These are phyloP conservation scores for Ophiostoma sp. DNA, from an alignment of 2,329 filamentous ascomycete genomes.

Conservation along the genomic window DNA sequence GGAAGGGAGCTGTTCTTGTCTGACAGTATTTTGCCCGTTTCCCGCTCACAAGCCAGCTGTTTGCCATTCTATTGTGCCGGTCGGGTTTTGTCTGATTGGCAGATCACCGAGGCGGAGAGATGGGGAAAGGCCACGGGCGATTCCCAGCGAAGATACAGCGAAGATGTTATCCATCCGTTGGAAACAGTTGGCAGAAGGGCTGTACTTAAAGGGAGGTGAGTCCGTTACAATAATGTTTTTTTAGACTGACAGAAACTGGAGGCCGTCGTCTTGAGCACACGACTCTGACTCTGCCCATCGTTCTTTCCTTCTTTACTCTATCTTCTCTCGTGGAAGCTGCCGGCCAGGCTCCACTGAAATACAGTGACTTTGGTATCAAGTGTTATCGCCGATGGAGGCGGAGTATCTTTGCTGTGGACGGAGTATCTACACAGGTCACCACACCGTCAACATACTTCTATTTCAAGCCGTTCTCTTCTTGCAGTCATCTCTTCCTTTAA, in stretches of 20 bases:
- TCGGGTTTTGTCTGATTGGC: background rate
- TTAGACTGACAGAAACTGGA: background rate
- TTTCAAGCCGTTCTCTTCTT: background rate
- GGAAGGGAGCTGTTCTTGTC: background rate
- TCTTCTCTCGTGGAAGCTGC: background rate
- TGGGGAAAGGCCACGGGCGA: background rate
- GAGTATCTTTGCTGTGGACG: slow-evolving; percentile 14
- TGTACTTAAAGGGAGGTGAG: background rate
- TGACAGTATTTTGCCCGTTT: slow-evolving; percentile 9
- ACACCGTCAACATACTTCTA: background rate
- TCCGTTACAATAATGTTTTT: background rate
- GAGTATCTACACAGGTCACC: slow-evolving; percentile 11
- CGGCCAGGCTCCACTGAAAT: background rate
- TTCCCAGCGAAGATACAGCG: slow-evolving; percentile 9
- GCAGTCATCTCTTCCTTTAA: background rate
- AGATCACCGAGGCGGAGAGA: background rate
- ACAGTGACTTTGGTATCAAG: background rate
- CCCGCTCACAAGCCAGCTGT: background rate
- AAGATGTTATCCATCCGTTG: background rate
- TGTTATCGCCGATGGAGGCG: slow-evolving; percentile 6
- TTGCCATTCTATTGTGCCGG: background rate
- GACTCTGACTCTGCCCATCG: background rate
- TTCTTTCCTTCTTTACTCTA: too few relatives aligned
- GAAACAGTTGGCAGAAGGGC: background rate
- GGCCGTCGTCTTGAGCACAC: background rate